Percentiles rank a stretch among this genome's conserved stretches.
phyloP scores from a whole-genome alignment of 768 basidiomycete species.

The Tephrocybe sp. region DNA sequence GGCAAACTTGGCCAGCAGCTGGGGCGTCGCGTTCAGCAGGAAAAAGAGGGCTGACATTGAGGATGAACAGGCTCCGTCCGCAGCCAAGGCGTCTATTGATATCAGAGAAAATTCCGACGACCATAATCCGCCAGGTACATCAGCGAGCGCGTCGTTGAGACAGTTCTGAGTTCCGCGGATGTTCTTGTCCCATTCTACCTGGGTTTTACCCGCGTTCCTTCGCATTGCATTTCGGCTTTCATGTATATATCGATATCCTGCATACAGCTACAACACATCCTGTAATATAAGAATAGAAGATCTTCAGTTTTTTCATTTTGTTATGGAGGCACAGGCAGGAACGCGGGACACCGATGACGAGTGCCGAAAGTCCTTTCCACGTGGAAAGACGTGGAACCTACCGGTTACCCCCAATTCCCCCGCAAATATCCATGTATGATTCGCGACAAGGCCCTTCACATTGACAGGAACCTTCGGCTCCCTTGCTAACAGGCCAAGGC shows the following conservation, averaged over 20 bases:
- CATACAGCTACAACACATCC: background rate
- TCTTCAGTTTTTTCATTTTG: no score
- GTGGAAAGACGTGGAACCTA: background rate
- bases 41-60: constrained; percentile 38
- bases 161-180: constrained; percentile 17
- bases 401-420: background rate
- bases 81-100: constrained; percentile 2
- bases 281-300: background rate
- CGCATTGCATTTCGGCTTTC: background rate
- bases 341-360: background rate
- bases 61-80: constrained; percentile 2
- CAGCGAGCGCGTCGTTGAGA: constrained; percentile 18
- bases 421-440: background rate
- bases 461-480: no score
- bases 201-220: background rate
- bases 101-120: constrained; percentile 2
- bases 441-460: no score
- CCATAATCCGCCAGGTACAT: constrained; percentile 9
- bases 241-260: background rate
- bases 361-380: background rate
- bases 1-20: constrained; percentile 61
- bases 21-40: constrained; percentile 67
- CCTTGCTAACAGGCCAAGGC: no score
- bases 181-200: background rate
- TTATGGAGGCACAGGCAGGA: no score